These are phyloP conservation scores for Niebla homalea DNA, from an alignment of 495 filamentous ascomycete genomes.

Conservation along the genomic window DNA sequence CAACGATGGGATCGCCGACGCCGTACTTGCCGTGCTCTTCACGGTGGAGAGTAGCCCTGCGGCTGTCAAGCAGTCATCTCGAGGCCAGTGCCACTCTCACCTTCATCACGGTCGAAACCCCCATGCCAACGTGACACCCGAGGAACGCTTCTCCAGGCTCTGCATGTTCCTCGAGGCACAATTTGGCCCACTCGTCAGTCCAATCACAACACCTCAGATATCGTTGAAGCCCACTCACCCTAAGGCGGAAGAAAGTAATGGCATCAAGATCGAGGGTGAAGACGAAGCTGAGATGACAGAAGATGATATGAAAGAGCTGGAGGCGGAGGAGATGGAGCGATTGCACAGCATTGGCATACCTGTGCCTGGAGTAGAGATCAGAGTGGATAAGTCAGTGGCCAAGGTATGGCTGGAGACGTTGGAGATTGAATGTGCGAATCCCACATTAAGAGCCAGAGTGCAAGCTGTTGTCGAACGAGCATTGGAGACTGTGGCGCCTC, in stretches of 20 bases:
- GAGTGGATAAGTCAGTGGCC: conserved; percentile 76
- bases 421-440: conserved; percentile 71
- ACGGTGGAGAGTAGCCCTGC: conserved; percentile 86
- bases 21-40: conserved; percentile 80
- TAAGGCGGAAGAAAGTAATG: conserved; percentile 18
- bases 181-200: conserved; percentile 66
- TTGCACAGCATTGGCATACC: conserved; percentile 72
- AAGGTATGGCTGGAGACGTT: conserved; percentile 83
- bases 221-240: conserved; percentile 15
- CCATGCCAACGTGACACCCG: conserved; percentile 53
- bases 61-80: conserved; percentile 68
- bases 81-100: conserved; percentile 30
- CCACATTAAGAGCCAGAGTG: conserved; percentile 64
- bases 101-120: conserved; percentile 47
- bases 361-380: conserved; percentile 76
- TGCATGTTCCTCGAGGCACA: conserved; percentile 96
- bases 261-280: conserved; percentile 18
- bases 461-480: conserved; percentile 81
- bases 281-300: conserved; percentile 30
- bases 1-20: conserved; percentile 94
- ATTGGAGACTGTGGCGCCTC: conserved; percentile 74
- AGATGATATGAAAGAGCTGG: conserved; percentile 38
- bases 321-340: conserved; percentile 47
- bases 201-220: conserved; percentile 56
- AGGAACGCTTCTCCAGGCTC: conserved; percentile 66